Evolutionary conservation across 2,329 filamentous ascomycete species (phyloP), one percentile per base, ranked within the genome.

Genomic region (Alternaria dauci): DNA sequence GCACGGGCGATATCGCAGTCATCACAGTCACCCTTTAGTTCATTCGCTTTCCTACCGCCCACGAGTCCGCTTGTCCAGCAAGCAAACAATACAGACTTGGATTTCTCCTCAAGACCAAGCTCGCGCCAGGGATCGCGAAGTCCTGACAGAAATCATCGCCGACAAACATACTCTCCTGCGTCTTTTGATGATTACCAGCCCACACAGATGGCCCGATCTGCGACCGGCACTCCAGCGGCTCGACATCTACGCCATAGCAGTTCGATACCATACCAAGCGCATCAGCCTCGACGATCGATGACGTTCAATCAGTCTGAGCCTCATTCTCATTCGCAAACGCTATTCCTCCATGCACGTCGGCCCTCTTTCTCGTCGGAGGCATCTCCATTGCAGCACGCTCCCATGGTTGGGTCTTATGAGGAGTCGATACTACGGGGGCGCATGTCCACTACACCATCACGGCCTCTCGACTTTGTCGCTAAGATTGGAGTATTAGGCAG

Each of bases 321-420:
- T 9, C 75, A 76, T 36, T 81, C 78, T 14, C 76, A 76, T 30
- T 81, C 82, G 5, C 80, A 81, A 57, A 78, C 80, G 16, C 81
- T 82, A 1, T 68, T 84, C 44, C 71, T 85, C 8, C 83, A 85
- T 4, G 82, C 87, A 3, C 77, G 84, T 16, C 85, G 93, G 43
- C 89, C 90, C 0, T 97, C 94, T 0, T 82, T 92, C 46, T 85
- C 87, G 16, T 88, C 90, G 0, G 94, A 97, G 46, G 81, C 84
- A 3, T 93, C 92, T 3, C 90, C 92, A 4, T 82, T 95, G 28
- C 91, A 94, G 58, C 93, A 96, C 78, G 94, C 94, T 8, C 94
- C 94, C 4, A 96, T 99, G 91, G 94, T 98, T 2, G 95, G 95
- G 2, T 97, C 94, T 2, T 99, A 97, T 70, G 95, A 99, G 79